A percentile compares a stretch with the other conserved stretches of the same genome.
These are phyloP conservation scores for Pyrenopolyporus hunteri DNA, from an alignment of 495 filamentous ascomycete genomes.

Conservation along the genomic window DNA sequence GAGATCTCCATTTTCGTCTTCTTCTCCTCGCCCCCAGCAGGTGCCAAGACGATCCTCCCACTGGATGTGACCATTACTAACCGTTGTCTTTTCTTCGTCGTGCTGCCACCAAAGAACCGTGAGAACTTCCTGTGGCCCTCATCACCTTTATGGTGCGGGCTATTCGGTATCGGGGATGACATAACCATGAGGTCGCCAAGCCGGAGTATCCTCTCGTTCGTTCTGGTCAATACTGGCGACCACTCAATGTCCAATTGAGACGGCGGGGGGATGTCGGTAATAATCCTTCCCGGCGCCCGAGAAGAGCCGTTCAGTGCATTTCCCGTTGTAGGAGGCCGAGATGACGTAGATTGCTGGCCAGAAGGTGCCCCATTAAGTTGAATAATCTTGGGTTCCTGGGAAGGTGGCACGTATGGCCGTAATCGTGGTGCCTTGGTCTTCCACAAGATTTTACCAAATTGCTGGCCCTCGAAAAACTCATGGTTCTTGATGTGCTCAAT, in stretches of 20 bases:
- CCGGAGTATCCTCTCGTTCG: constrained; percentile 93
- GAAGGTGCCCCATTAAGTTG: constrained; percentile 71
- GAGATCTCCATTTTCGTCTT: constrained; percentile 90
- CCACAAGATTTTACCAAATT: constrained; percentile 87
- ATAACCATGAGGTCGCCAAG: constrained; percentile 87
- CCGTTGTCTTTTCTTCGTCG: constrained; percentile 89
- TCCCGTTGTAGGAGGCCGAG: constrained; percentile 45
- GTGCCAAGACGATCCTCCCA: constrained; percentile 85
- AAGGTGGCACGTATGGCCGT: constrained; percentile 81
- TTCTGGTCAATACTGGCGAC: constrained; percentile 91
- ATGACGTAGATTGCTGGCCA: constrained; percentile 57
- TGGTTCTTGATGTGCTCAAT: constrained; percentile 98
- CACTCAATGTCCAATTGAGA: constrained; percentile 98
- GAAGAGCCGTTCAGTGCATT: constrained; percentile 42
- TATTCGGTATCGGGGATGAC: constrained; percentile 74
- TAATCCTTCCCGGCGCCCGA: constrained; percentile 72
- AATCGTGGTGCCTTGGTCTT: constrained; percentile 87
- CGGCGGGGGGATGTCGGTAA: constrained; percentile 94
- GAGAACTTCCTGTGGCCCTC: constrained; percentile 81
- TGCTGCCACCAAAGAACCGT: constrained; percentile 87
- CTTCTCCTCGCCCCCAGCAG: constrained; percentile 95
- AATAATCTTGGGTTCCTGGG: constrained; percentile 76
- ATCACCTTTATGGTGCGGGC: constrained; percentile 64
- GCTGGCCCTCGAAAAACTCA: constrained; percentile 91
- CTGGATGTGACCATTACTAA: constrained; percentile 95